Percentiles rank a stretch among this genome's conserved stretches.
Conservation (phyloP, 192 early-diverging fungal species). For the Coemansia umbellata region DNA sequence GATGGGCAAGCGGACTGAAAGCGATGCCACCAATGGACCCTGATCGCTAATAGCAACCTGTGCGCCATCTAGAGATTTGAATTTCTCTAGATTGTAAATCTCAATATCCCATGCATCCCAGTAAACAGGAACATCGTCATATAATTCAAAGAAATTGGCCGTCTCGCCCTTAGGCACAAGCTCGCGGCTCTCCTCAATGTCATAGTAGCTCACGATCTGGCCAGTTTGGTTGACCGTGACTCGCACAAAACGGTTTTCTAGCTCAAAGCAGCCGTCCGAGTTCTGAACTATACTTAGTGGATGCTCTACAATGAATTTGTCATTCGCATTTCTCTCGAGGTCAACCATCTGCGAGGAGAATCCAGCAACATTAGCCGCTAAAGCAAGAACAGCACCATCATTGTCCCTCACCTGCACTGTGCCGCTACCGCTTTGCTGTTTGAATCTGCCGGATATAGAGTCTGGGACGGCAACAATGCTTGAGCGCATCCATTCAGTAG, state of each 20-base stretch:
- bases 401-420: constrained; percentile 11
- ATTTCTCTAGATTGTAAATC: constrained; percentile 88
- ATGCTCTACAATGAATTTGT: background rate
- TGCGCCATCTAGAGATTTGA: constrained; percentile 57
- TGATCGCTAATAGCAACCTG: constrained; percentile 54
- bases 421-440: background rate
- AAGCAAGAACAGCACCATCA: constrained; percentile 1
- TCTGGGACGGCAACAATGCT: constrained; percentile 64
- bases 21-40: constrained; percentile 73
- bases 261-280: constrained; percentile 36
- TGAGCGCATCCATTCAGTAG: constrained; percentile 60
- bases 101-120: constrained; percentile 90
- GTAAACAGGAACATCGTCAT: constrained; percentile 81
- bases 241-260: constrained; percentile 70
- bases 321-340: background rate
- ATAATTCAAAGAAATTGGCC: constrained; percentile 77
- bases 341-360: constrained; percentile 4
- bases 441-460: background rate
- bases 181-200: constrained; percentile 53
- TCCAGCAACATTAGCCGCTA: constrained; percentile 32
- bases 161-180: constrained; percentile 50
- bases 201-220: constrained; percentile 60
- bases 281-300: constrained; percentile 5
- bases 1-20: constrained; percentile 62
- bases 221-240: constrained; percentile 69